Conservation (phyloP, 2,329 filamentous ascomycete species). For the Verticillium nubilum region DNA sequence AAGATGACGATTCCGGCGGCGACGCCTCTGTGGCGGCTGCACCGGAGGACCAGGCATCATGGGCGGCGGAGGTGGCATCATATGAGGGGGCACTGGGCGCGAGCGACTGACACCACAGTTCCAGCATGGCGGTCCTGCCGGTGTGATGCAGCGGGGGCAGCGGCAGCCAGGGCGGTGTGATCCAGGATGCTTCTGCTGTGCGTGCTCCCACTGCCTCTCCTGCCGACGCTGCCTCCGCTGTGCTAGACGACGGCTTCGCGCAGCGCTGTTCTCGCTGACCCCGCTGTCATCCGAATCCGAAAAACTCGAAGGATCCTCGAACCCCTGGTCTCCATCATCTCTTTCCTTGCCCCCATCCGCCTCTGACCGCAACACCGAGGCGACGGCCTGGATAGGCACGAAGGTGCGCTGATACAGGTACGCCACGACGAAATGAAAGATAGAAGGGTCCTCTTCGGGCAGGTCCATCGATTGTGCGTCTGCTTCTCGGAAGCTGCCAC, state of each 20-base stretch:
- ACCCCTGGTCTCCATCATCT: constrained; percentile 20
- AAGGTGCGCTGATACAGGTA: constrained; percentile 43
- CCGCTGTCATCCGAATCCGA: constrained; percentile 23
- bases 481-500: constrained; percentile 40
- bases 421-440: constrained; percentile 47
- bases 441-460: constrained; percentile 43
- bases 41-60: constrained; percentile 6
- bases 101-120: constrained; percentile 29
- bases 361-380: constrained; percentile 30
- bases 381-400: constrained; percentile 36
- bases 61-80: constrained; percentile 14
- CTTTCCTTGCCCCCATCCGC: constrained; percentile 38
- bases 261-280: constrained; percentile 29
- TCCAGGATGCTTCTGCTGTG: constrained; percentile 37
- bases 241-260: constrained; percentile 23
- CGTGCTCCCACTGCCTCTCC: constrained; percentile 23
- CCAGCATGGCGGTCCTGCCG: constrained; percentile 32
- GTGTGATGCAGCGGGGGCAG: constrained; percentile 33
- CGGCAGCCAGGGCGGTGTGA: constrained; percentile 37
- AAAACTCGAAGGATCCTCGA: constrained; percentile 26
- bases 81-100: constrained; percentile 16
- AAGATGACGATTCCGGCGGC: constrained; percentile 8
- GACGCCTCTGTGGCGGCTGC: constrained; percentile 7
- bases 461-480: constrained; percentile 39
- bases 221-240: constrained; percentile 25